These are phyloP conservation scores for Bryoerythrophyllum caledonicum DNA, from an alignment of 225 moss, liverwort and hornwort genomes.

Conservation along the genomic window DNA sequence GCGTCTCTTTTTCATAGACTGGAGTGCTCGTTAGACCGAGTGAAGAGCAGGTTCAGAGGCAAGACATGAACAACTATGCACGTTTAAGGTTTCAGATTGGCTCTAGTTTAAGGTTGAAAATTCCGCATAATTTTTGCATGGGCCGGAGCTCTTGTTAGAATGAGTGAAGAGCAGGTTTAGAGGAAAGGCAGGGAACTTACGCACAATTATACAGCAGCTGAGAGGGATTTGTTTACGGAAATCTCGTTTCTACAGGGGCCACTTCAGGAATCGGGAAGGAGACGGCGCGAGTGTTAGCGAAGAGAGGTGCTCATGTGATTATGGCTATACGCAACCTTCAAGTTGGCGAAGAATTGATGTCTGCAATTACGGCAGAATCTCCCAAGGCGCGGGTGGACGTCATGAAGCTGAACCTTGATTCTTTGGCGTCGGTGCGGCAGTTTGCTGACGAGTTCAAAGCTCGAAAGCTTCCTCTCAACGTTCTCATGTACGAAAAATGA, in stretches of 20 bases:
- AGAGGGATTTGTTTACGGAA: neutral
- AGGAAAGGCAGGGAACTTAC: neutral
- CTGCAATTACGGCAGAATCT: constrained; percentile 30
- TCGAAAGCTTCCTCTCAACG: constrained; percentile 47
- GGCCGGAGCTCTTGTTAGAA: neutral
- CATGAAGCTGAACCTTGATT: constrained; percentile 61
- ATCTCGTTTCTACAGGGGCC: constrained; percentile 45
- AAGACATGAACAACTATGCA: neutral
- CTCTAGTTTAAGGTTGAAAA: neutral
- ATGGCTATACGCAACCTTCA: constrained; percentile 55
- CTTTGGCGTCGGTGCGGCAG: constrained; percentile 56
- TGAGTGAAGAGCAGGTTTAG: neutral
- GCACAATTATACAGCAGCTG: neutral
- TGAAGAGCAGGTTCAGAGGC: neutral
- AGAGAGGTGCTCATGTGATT: constrained; percentile 59
- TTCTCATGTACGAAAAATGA: constrained; percentile 48
- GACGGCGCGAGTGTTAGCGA: constrained; percentile 52
- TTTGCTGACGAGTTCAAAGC: constrained; percentile 53
- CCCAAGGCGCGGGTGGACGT: constrained; percentile 54
- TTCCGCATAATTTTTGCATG: neutral
- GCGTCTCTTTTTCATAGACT: neutral
- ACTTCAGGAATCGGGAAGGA: constrained; percentile 65
- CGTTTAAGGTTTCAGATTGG: neutral
- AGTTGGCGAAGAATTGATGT: constrained; percentile 52
- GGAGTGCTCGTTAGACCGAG: neutral